Percentiles rank a stretch among this genome's conserved stretches.
Evolutionary conservation across 345 rosid genomes (phyloP).

Genomic region (Euphorbia pulcherrima): DNA sequence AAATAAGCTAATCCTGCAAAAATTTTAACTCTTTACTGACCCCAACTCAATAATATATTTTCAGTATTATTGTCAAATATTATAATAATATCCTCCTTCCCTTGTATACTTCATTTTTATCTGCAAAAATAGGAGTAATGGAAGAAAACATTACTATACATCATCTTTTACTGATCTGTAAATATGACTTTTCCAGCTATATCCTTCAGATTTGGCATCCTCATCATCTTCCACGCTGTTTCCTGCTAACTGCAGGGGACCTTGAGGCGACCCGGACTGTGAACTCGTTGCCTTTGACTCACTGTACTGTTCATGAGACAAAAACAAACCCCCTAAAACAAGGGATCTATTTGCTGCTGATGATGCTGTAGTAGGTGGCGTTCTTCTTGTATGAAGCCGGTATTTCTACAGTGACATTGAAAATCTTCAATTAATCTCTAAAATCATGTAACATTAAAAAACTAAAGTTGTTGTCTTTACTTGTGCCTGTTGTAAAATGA

Average conservation of each 20-base stretch:
- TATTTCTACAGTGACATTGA: constrained; percentile 58
- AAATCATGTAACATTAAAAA: neutral
- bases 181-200: constrained; percentile 53
- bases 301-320: constrained; percentile 46
- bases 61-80: constrained; percentile 26
- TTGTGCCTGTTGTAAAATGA: constrained; percentile 13
- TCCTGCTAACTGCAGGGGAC: constrained; percentile 66
- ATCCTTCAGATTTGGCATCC: constrained; percentile 67
- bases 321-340: constrained; percentile 60
- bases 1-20: constrained; percentile 54
- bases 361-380: constrained; percentile 26
- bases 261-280: constrained; percentile 72
- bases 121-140: constrained; percentile 60
- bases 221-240: constrained; percentile 72
- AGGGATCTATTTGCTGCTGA: constrained; percentile 44
- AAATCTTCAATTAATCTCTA: constrained; percentile 15
- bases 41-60: constrained; percentile 35
- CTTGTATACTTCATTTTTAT: constrained; percentile 39
- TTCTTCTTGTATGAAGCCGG: constrained; percentile 60
- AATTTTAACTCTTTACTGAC: constrained; percentile 33
- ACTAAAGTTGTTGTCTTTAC: constrained; percentile 6
- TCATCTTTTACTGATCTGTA: constrained; percentile 35
- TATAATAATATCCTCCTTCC: constrained; percentile 42
- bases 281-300: constrained; percentile 49
- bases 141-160: constrained; percentile 45